A percentile compares a stretch with the other conserved stretches of the same genome.
Conservation (phyloP, 192 early-diverging fungal species). For the Mortierella alpina region DNA sequence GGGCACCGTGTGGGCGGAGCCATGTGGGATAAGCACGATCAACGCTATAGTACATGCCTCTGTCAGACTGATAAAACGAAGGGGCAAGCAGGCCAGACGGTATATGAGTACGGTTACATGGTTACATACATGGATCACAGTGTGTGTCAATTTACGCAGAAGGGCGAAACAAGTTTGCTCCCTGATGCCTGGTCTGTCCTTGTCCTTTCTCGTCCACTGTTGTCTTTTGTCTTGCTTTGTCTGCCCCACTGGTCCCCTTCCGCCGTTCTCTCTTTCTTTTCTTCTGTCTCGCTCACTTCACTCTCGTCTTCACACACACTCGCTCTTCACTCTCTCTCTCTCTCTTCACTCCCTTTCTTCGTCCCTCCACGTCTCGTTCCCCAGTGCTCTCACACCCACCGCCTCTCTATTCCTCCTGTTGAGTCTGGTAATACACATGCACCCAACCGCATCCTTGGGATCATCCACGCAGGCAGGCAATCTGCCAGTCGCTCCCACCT, state of each 20-base stretch:
- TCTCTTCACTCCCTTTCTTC: neutral
- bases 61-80: no score
- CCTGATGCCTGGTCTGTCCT: no score
- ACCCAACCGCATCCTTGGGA: neutral
- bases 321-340: constrained; percentile 3
- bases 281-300: neutral
- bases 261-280: neutral
- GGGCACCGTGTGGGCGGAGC: no score
- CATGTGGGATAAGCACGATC: no score
- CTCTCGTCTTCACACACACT: neutral
- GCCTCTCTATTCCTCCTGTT: neutral
- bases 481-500: neutral
- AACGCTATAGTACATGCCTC: no score
- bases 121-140: no score
- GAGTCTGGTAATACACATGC: neutral
- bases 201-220: neutral
- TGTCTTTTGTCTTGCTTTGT: neutral
- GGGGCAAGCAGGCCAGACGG: no score
- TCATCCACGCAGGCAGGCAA: neutral
- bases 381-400: neutral
- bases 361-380: neutral
- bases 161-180: no score
- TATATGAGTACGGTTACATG: no score
- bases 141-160: no score
- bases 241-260: neutral